These are phyloP conservation scores for Pythium aristosporum DNA, from an alignment of 352 stramenopile species.

Conservation along the genomic window DNA sequence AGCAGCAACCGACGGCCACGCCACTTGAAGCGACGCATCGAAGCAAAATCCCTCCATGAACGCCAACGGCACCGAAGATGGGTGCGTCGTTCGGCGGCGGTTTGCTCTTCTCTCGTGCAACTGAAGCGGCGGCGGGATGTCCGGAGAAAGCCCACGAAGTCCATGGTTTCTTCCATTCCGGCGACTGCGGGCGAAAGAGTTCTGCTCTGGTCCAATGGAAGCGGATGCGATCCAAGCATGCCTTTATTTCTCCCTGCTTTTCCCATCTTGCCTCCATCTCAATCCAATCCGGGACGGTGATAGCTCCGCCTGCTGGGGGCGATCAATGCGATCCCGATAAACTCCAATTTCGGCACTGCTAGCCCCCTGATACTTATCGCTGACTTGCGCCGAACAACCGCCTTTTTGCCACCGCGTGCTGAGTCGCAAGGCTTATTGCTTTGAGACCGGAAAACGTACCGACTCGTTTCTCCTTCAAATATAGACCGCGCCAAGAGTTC, in stretches of 20 bases:
- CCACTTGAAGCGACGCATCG: neutral
- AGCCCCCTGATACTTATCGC: neutral
- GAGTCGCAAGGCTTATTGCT: conserved; percentile 20
- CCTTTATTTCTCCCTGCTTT: neutral
- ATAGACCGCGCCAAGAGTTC: conserved; percentile 4
- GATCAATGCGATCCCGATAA: conserved; percentile 19
- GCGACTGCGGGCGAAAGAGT: neutral
- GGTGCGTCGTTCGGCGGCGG: conserved; percentile 1
- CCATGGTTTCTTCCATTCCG: neutral
- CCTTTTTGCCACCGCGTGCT: conserved; percentile 4
- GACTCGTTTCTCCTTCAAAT: conserved; percentile 25
- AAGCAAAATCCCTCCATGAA: conserved; percentile 6
- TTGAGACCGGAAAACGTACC: conserved; percentile 17
- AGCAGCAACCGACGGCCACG: conserved; percentile 6
- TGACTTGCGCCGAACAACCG: neutral
- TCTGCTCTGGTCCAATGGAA: neutral
- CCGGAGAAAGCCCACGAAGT: neutral
- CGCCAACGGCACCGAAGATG: conserved; percentile 16
- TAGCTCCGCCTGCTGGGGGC: neutral
- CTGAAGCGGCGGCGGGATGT: too few species aligned
- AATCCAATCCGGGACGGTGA: conserved; percentile 9
- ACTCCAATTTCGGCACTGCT: conserved; percentile 13
- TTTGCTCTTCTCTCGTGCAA: neutral
- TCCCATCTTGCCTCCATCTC: conserved; percentile 6
- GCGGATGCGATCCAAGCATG: conserved; percentile 5